Conservation (phyloP, 345 rosid genomes). For the Hevea brasiliensis region DNA sequence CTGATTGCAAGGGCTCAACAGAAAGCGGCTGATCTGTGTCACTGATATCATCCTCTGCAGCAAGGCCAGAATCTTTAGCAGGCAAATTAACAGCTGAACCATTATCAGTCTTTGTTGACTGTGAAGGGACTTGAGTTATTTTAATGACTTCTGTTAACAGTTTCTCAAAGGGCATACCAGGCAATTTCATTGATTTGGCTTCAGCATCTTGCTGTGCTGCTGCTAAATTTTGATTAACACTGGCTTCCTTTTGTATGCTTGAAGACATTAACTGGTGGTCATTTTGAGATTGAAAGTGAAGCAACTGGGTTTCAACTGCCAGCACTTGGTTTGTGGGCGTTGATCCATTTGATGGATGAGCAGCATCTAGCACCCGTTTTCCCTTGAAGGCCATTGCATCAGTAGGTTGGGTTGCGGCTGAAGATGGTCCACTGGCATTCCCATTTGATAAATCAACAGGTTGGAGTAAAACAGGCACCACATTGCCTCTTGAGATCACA, state of each 20-base stretch:
- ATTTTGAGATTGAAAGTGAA: constrained; percentile 30
- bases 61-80: constrained; percentile 15
- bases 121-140: constrained; percentile 41
- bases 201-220: constrained; percentile 13
- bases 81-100: constrained; percentile 19
- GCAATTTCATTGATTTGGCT: no score
- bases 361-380: constrained; percentile 32
- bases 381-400: constrained; percentile 31
- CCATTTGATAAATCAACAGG: constrained; percentile 50
- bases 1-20: constrained; percentile 60
- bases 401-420: constrained; percentile 17
- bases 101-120: constrained; percentile 25
- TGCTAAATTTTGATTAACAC: constrained; percentile 14
- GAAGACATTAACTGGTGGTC: constrained; percentile 30
- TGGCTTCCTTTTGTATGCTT: constrained; percentile 19
- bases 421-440: constrained; percentile 25
- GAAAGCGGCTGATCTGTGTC: constrained; percentile 51
- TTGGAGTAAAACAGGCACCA: constrained; percentile 52
- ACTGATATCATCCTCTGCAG: constrained; percentile 28
- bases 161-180: constrained; percentile 57
- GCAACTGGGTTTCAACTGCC: constrained; percentile 24
- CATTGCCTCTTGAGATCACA: constrained; percentile 36
- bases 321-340: constrained; percentile 18
- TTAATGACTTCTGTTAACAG: constrained; percentile 58
- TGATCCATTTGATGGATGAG: constrained; percentile 32